These are phyloP conservation scores for Ustilago lituana DNA, from an alignment of 1,284 basidiomycete genomes.

Conservation along the genomic window DNA sequence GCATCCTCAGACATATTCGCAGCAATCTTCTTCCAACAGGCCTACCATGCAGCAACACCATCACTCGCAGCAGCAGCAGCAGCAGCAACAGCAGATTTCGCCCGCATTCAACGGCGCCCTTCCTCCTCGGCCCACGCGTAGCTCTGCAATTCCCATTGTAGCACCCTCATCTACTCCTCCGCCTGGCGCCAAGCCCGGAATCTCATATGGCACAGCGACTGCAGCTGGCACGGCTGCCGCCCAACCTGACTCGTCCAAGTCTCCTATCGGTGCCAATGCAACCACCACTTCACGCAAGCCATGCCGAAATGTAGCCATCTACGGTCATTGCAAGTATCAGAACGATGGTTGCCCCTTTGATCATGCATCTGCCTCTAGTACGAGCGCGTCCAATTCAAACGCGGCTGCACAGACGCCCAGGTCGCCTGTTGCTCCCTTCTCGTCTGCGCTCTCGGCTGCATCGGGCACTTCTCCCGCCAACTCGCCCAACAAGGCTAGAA, in stretches of 20 bases:
- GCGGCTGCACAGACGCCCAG: conserved; percentile 10
- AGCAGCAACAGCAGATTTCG: conserved; percentile 19
- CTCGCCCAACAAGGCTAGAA: conserved; percentile 28
- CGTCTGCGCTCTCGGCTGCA: conserved; percentile 20
- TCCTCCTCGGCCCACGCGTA: conserved; percentile 37
- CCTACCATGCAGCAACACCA: conserved; percentile 36
- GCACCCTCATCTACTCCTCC: conserved; percentile 39
- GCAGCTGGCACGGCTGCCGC: conserved; percentile 4
- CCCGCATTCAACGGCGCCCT: conserved; percentile 35
- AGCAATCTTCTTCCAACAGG: conserved; percentile 13
- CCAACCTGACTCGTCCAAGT: conserved; percentile 33
- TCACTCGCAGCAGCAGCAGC: conserved; percentile 26
- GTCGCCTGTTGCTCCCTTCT: conserved; percentile 21
- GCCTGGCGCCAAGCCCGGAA: conserved; percentile 11
- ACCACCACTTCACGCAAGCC: conserved; percentile 29
- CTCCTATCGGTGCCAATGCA: conserved; percentile 21
- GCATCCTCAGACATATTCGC: conserved; percentile 4
- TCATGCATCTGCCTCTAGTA: conserved; percentile 17
- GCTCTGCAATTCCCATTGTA: conserved; percentile 52
- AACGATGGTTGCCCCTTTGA: conserved; percentile 47
- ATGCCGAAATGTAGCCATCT: conserved; percentile 49
- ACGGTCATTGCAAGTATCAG: conserved; percentile 50
- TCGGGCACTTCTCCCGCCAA: conserved; percentile 16
- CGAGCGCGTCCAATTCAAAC: not conserved
- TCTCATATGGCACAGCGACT: conserved; percentile 27